Conservation (phyloP, 768 basidiomycete genomes). For the Pleurotus sapidus region DNA sequence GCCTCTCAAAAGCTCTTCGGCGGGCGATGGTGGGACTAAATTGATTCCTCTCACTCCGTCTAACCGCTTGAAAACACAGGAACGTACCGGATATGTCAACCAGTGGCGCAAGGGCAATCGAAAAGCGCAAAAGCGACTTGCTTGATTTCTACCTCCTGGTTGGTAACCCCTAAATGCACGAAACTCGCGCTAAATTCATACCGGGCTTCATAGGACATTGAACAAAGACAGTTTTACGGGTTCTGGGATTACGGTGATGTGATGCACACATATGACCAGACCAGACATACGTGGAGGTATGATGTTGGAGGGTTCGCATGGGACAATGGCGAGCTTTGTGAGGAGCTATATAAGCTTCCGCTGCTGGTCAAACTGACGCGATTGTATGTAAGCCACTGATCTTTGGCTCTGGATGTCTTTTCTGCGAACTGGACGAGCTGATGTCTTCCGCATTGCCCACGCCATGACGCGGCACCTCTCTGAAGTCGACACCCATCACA, state of each 20-base stretch:
- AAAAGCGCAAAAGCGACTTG: constrained; percentile 31
- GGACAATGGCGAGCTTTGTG: constrained; percentile 35
- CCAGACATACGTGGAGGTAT: constrained; percentile 36
- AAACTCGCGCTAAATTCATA: background rate
- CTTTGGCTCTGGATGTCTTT: constrained; percentile 39
- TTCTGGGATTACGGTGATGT: constrained; percentile 39
- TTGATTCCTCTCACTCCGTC: background rate
- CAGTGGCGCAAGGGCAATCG: constrained; percentile 26
- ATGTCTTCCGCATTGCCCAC: constrained; percentile 30
- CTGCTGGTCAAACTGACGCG: background rate
- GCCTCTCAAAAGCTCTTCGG: constrained; percentile 33
- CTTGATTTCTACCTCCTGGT: constrained; percentile 34
- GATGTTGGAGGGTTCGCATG: constrained; percentile 34
- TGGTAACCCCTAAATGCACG: background rate
- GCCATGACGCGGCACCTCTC: constrained; percentile 35
- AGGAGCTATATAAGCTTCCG: constrained; percentile 6
- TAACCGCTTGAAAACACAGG: constrained; percentile 11
- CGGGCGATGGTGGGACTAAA: constrained; percentile 27
- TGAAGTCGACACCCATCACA: constrained; percentile 36
- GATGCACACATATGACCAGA: constrained; percentile 39
- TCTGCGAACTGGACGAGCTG: constrained; percentile 33
- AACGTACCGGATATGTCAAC: constrained; percentile 29
- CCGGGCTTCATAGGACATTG: constrained; percentile 21
- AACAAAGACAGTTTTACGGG: constrained; percentile 33
- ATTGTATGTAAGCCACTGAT: constrained; percentile 23